Conservation (phyloP, 768 basidiomycete genomes). For the Leccinum longicurvipes region DNA sequence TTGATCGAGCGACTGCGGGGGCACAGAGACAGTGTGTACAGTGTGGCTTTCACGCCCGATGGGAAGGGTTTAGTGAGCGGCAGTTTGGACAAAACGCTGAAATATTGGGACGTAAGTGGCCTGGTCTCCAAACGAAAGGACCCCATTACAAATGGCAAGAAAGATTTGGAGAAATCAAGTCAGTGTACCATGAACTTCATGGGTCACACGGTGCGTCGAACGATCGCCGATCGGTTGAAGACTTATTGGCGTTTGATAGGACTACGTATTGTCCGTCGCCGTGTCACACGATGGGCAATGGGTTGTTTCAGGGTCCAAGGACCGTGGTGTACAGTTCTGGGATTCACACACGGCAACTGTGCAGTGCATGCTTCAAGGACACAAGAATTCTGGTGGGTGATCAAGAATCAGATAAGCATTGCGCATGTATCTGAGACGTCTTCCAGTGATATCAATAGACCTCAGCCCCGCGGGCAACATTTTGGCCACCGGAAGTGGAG, state of each 20-base stretch:
- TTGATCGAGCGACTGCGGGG: slow-evolving; percentile 74
- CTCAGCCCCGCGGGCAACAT: slow-evolving; percentile 57
- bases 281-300: slow-evolving; percentile 91
- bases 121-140: slow-evolving; percentile 33
- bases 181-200: slow-evolving; percentile 79
- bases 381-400: slow-evolving; percentile 61
- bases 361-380: slow-evolving; percentile 88
- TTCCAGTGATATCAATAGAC: slow-evolving; percentile 67
- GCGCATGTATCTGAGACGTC: slow-evolving; percentile 8
- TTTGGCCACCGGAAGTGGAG: slow-evolving; percentile 68
- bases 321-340: slow-evolving; percentile 95
- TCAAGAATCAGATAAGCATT: neutral
- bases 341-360: slow-evolving; percentile 74
- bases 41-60: slow-evolving; percentile 90
- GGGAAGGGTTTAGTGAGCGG: slow-evolving; percentile 87
- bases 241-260: slow-evolving; percentile 34
- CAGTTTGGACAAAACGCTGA: slow-evolving; percentile 84
- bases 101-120: slow-evolving; percentile 74
- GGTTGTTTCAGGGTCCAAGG: slow-evolving; percentile 95
- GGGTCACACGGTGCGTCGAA: slow-evolving; percentile 72
- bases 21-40: slow-evolving; percentile 83
- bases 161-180: slow-evolving; percentile 48
- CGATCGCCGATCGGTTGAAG: neutral
- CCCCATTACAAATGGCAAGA: slow-evolving; percentile 40
- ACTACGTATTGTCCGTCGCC: slow-evolving; percentile 70